Conservation (phyloP, 2,329 filamentous ascomycete species). For the Fusarium duplospermum region DNA sequence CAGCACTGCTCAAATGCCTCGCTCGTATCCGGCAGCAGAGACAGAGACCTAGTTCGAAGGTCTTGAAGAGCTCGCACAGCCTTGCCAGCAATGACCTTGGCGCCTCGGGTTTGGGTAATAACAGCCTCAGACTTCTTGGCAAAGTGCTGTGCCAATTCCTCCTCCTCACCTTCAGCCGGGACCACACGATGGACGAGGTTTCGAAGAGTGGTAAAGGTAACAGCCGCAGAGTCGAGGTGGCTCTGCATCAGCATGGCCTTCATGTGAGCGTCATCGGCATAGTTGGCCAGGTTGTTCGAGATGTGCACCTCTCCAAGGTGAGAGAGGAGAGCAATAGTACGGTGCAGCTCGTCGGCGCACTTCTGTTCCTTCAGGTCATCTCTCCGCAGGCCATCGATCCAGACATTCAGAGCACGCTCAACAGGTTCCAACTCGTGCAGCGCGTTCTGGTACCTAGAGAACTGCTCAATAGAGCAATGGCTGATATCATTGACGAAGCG, state of each 20-base stretch:
- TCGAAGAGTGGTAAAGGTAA: slow-evolving; percentile 72
- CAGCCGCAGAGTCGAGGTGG: slow-evolving; percentile 81
- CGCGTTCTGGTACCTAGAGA: slow-evolving; percentile 81
- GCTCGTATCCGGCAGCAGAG: slow-evolving; percentile 74
- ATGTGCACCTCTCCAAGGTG: slow-evolving; percentile 88
- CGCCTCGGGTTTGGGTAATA: slow-evolving; percentile 80
- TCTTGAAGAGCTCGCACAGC: slow-evolving; percentile 82
- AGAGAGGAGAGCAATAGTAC: slow-evolving; percentile 86
- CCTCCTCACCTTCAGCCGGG: slow-evolving; percentile 62
- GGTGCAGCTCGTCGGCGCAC: slow-evolving; percentile 83
- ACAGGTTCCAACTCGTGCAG: slow-evolving; percentile 91
- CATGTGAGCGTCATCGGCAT: slow-evolving; percentile 85
- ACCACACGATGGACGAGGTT: slow-evolving; percentile 75
- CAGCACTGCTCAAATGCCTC: slow-evolving; percentile 79
- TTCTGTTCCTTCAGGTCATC: slow-evolving; percentile 89
- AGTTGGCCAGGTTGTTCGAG: slow-evolving; percentile 74
- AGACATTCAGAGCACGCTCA: slow-evolving; percentile 87
- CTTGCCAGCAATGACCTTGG: slow-evolving; percentile 86
- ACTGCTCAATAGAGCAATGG: slow-evolving; percentile 81
- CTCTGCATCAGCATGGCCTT: slow-evolving; percentile 80
- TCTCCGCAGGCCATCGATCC: slow-evolving; percentile 85
- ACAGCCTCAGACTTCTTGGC: slow-evolving; percentile 77
- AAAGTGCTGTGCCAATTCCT: slow-evolving; percentile 75
- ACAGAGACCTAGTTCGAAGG: slow-evolving; percentile 79
- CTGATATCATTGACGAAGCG: slow-evolving; percentile 85